Percentiles rank a stretch among this genome's conserved stretches.
These are phyloP conservation scores for Entomortierella parvispora DNA, from an alignment of 192 early-diverging fungal genomes.

Conservation along the genomic window DNA sequence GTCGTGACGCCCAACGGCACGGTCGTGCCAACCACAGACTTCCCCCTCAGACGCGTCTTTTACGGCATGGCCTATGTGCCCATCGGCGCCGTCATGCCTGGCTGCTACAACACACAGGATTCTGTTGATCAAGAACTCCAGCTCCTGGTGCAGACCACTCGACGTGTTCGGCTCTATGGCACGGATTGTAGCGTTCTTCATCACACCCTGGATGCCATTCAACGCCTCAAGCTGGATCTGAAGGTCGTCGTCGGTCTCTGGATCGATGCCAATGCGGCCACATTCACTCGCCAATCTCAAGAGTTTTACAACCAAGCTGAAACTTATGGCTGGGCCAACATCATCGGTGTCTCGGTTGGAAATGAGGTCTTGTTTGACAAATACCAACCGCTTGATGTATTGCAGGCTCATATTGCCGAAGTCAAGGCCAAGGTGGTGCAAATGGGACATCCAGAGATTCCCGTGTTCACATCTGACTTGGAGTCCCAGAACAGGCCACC, in stretches of 20 bases:
- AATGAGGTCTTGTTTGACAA: conserved; percentile 57
- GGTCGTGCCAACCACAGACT: conserved; percentile 23
- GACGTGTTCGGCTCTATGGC: conserved; percentile 55
- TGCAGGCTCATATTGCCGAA: conserved; percentile 33
- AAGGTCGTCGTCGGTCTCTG: conserved; percentile 53
- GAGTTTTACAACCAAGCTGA: conserved; percentile 34
- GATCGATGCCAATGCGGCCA: conserved; percentile 50
- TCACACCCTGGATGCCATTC: conserved; percentile 44
- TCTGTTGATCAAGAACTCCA: conserved; percentile 48
- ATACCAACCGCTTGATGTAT: conserved; percentile 8
- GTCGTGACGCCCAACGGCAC: conserved; percentile 39
- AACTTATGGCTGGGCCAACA: conserved; percentile 40
- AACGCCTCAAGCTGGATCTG: conserved; percentile 47
- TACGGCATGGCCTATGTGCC: conserved; percentile 59
- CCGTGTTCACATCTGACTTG: conserved; percentile 54
- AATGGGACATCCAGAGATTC: conserved; percentile 43
- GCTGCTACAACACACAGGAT: conserved; percentile 50
- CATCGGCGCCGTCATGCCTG: conserved; percentile 45
- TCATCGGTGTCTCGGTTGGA: conserved; percentile 56
- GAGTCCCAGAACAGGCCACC: conserved; percentile 16
- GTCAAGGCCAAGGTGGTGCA: conserved; percentile 33
- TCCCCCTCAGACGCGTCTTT: conserved; percentile 45
- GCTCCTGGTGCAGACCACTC: conserved; percentile 50
- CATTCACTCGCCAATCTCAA: conserved; percentile 45
- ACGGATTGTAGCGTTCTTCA: conserved; percentile 55